Evolutionary conservation across 495 filamentous ascomycete species (phyloP).

Genomic region (Hypoxylon lienhwacheense): DNA sequence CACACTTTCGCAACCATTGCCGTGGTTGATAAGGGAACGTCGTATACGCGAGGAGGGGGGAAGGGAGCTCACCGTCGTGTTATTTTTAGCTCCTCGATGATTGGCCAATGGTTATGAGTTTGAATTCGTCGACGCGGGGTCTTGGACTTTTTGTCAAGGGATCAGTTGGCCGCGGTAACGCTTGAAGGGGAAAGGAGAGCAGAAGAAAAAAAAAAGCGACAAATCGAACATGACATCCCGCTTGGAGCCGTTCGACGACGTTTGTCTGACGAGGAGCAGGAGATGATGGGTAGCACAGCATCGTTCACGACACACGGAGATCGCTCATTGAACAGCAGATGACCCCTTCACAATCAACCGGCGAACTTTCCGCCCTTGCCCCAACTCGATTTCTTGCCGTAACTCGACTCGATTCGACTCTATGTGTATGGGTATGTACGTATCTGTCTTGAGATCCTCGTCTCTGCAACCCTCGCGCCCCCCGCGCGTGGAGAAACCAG

Average conservation of each 20-base stretch:
- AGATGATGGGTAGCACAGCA: slow-evolving; percentile 25
- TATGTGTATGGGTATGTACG: no score
- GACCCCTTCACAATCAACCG: slow-evolving; percentile 34
- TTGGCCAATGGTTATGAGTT: slow-evolving; percentile 37
- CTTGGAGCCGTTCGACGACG: slow-evolving; percentile 19
- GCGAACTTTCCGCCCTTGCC: slow-evolving; percentile 14
- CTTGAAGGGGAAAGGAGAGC: no score
- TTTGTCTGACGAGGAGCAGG: slow-evolving; percentile 25
- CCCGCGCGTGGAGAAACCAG: slow-evolving; percentile 23
- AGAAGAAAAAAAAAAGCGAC: no score
- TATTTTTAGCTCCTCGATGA: slow-evolving; percentile 23
- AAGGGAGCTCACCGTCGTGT: slow-evolving; percentile 27
- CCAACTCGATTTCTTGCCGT: slow-evolving; percentile 15
- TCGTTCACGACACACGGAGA: slow-evolving; percentile 17
- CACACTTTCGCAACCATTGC: slow-evolving; percentile 5
- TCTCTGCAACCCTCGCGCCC: background rate
- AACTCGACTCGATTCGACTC: slow-evolving; percentile 11
- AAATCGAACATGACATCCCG: slow-evolving; percentile 27
- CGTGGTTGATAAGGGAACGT: slow-evolving; percentile 32
- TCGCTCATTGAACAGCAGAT: slow-evolving; percentile 23
- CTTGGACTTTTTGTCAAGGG: slow-evolving; percentile 7
- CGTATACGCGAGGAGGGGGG: slow-evolving; percentile 29
- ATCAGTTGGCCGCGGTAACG: slow-evolving; percentile 20
- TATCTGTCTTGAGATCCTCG: background rate
- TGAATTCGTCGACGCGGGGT: slow-evolving; percentile 24